These are phyloP conservation scores for Lasiosphaeria ovina DNA, from an alignment of 495 filamentous ascomycete species.

Conservation along the genomic window DNA sequence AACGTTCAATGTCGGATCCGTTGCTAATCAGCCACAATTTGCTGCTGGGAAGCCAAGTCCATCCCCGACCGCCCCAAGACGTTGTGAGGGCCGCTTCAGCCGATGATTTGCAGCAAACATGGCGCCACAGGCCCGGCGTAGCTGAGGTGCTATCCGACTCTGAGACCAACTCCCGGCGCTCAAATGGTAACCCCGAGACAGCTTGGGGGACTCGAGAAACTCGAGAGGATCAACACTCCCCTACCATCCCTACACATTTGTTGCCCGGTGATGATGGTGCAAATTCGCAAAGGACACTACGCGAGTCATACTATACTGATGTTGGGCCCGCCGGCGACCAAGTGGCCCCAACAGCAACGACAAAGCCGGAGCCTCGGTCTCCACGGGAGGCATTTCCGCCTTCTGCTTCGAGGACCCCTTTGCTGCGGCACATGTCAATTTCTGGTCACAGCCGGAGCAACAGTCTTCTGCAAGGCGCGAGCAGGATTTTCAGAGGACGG, in stretches of 20 bases:
- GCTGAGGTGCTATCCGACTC: slow-evolving; percentile 13
- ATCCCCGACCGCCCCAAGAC: slow-evolving; percentile 7
- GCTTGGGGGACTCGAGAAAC: slow-evolving; percentile 23
- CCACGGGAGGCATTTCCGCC: slow-evolving; percentile 30
- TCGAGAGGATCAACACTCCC: slow-evolving; percentile 11
- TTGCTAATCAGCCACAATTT: slow-evolving; percentile 22
- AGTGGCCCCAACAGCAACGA: background rate
- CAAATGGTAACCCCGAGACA: slow-evolving; percentile 31
- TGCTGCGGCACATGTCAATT: slow-evolving; percentile 27
- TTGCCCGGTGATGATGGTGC: slow-evolving; percentile 3
- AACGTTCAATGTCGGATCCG: slow-evolving; percentile 35
- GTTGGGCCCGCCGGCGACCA: background rate
- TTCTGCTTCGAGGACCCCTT: slow-evolving; percentile 34
- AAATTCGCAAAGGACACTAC: slow-evolving; percentile 11
- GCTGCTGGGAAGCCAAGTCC: slow-evolving; percentile 5
- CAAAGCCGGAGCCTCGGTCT: slow-evolving; percentile 14
- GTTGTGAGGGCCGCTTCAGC: slow-evolving; percentile 21
- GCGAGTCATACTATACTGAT: slow-evolving; percentile 13
- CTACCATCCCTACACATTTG: slow-evolving; percentile 8
- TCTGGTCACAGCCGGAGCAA: slow-evolving; percentile 23
- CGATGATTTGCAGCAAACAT: slow-evolving; percentile 19
- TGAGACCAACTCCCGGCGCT: slow-evolving; percentile 10
- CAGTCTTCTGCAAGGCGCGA: slow-evolving; percentile 24
- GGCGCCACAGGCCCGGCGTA: slow-evolving; percentile 28
- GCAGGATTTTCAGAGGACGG: slow-evolving; percentile 19